phyloP scores from a whole-genome alignment of 1,284 basidiomycete species.

The Cutaneotrichosporon curvatum region DNA sequence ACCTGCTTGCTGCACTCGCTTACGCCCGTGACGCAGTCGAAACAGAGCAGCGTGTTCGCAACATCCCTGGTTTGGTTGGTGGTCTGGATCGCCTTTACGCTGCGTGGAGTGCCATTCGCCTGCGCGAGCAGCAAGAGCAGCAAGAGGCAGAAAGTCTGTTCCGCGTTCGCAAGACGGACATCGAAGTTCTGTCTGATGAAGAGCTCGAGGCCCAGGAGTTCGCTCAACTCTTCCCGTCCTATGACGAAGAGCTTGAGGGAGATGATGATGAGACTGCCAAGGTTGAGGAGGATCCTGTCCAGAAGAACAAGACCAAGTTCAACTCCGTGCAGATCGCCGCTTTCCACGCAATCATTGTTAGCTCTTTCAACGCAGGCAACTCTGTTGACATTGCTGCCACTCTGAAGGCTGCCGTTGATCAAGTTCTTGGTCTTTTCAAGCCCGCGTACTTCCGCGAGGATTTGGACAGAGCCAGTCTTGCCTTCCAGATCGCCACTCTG shows the following conservation, averaged over 20 bases:
- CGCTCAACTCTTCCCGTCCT: slow-evolving; percentile 72
- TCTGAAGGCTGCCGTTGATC: slow-evolving; percentile 21
- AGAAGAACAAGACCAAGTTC: slow-evolving; percentile 20
- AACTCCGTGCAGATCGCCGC: slow-evolving; percentile 17
- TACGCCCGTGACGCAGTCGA: slow-evolving; percentile 49
- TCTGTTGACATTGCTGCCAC: slow-evolving; percentile 3
- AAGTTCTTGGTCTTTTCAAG: slow-evolving; percentile 22
- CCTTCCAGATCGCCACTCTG: slow-evolving; percentile 31
- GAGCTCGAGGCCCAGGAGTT: slow-evolving; percentile 78
- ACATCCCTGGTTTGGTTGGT: slow-evolving; percentile 44
- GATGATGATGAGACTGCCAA: slow-evolving; percentile 36
- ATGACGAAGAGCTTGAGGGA: slow-evolving; percentile 64
- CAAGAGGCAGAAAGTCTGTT: slow-evolving; percentile 71
- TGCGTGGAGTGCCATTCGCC: slow-evolving; percentile 76
- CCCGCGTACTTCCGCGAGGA: slow-evolving; percentile 20
- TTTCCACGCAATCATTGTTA: slow-evolving; percentile 26
- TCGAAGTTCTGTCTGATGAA: slow-evolving; percentile 60
- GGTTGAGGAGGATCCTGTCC: slow-evolving; percentile 7
- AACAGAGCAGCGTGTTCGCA: slow-evolving; percentile 16
- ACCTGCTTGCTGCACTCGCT: slow-evolving; percentile 52
- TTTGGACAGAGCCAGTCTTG: slow-evolving; percentile 30
- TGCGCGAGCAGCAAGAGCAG: slow-evolving; percentile 60
- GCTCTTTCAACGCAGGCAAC: slow-evolving; percentile 14
- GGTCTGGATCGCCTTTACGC: slow-evolving; percentile 67
- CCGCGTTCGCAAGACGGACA: slow-evolving; percentile 58